These are phyloP conservation scores for Penicillium freii DNA, from an alignment of 2,329 filamentous ascomycete species.

Conservation along the genomic window DNA sequence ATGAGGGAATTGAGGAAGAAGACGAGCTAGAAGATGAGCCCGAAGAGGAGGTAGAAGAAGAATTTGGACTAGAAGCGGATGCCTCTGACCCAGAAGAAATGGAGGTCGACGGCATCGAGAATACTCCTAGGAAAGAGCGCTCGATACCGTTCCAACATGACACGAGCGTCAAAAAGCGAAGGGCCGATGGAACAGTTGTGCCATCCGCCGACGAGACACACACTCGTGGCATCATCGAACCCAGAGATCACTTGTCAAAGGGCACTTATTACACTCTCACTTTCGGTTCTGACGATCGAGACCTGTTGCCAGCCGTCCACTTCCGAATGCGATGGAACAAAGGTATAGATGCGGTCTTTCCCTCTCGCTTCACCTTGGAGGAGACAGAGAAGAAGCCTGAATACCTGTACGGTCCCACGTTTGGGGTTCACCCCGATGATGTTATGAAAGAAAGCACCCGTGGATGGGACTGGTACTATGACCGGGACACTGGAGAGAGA, in stretches of 20 bases:
- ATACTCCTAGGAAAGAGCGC: constrained; percentile 9
- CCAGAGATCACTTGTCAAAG: constrained; percentile 41
- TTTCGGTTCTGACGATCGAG: constrained; percentile 52
- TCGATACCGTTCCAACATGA: constrained; percentile 1
- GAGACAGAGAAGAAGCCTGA: constrained; percentile 25
- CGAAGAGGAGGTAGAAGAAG: constrained; percentile 20
- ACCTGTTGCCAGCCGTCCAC: constrained; percentile 49
- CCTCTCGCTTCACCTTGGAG: constrained; percentile 44
- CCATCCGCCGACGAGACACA: constrained; percentile 30
- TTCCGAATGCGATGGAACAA: constrained; percentile 52
- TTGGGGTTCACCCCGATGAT: constrained; percentile 44
- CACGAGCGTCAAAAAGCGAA: constrained; percentile 13
- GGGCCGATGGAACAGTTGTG: constrained; percentile 20
- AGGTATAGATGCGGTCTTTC: constrained; percentile 51
- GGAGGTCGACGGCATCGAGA: constrained; percentile 6
- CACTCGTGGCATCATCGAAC: constrained; percentile 39
- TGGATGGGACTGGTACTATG: constrained; percentile 56
- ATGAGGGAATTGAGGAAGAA: constrained; percentile 16
- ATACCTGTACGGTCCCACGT: constrained; percentile 44
- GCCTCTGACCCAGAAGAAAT: constrained; percentile 21
- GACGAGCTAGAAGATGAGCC: constrained; percentile 12
- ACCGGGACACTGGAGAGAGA: constrained; percentile 37
- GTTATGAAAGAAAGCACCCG: constrained; percentile 46
- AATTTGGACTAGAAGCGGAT: constrained; percentile 21
- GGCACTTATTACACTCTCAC: constrained; percentile 48